Percentiles rank a stretch among this genome's conserved stretches.
phyloP scores from a whole-genome alignment of 2,329 filamentous ascomycete species.

The Periconia digitata region DNA sequence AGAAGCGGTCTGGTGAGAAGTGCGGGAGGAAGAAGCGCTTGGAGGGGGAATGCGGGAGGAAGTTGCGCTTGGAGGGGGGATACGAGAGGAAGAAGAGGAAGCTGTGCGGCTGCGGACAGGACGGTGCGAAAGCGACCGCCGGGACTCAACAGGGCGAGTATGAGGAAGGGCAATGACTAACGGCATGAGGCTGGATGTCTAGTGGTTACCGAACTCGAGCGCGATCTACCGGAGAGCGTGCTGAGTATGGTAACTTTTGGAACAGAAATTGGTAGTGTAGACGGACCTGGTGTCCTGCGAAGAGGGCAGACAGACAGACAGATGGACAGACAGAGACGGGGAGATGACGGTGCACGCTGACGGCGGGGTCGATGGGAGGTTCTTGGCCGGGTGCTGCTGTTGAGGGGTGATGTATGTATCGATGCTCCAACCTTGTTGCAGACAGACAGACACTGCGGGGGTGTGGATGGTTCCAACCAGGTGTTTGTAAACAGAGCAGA shows the following conservation, averaged over 20 bases:
- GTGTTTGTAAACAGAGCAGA: conserved; percentile 5
- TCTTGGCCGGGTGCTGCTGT: neutral
- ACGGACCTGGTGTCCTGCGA: conserved; percentile 26
- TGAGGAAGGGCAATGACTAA: conserved; percentile 46
- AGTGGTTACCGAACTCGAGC: conserved; percentile 36
- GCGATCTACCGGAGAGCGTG: conserved; percentile 44
- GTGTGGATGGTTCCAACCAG: neutral
- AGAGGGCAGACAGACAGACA: conserved; percentile 9
- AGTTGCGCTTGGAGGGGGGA: conserved; percentile 2
- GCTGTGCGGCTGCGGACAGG: conserved; percentile 25
- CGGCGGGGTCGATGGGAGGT: no score
- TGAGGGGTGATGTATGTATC: neutral
- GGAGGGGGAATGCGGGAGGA: conserved; percentile 3
- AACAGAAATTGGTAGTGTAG: conserved; percentile 17
- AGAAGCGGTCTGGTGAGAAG: neutral
- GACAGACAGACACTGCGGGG: neutral
- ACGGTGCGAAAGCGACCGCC: conserved; percentile 35
- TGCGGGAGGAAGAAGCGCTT: conserved; percentile 2
- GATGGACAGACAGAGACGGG: no score
- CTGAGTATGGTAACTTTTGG: conserved; percentile 35
- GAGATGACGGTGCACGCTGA: conserved; percentile 12
- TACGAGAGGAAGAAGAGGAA: conserved; percentile 25
- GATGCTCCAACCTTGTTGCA: no score
- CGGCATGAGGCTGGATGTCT: conserved; percentile 43
- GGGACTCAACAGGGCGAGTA: conserved; percentile 27